These are phyloP conservation scores for Penicillium steckii DNA, from an alignment of 495 filamentous ascomycete genomes.

Conservation along the genomic window DNA sequence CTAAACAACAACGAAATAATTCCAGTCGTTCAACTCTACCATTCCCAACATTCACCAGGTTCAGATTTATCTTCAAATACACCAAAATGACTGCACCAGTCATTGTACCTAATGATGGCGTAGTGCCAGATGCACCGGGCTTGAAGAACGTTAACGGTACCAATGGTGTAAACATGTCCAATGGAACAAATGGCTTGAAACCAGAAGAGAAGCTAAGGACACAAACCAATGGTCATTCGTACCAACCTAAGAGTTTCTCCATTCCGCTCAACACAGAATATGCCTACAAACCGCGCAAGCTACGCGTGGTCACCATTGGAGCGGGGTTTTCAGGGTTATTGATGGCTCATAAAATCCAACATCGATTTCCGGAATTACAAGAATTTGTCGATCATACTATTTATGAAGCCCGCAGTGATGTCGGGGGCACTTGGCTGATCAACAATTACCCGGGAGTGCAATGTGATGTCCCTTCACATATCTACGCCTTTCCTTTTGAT, in stretches of 20 bases:
- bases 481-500: slow-evolving; percentile 52
- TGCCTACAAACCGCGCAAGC: slow-evolving; percentile 22
- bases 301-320: slow-evolving; percentile 45
- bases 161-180: neutral
- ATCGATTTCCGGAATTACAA: slow-evolving; percentile 34
- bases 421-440: slow-evolving; percentile 52
- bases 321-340: slow-evolving; percentile 53
- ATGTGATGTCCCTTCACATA: slow-evolving; percentile 59
- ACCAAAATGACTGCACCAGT: neutral
- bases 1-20: neutral
- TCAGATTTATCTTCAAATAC: too few species aligned
- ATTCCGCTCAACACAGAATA: slow-evolving; percentile 18
- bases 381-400: slow-evolving; percentile 46
- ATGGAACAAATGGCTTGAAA: neutral
- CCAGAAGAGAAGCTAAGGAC: neutral
- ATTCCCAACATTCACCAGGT: too few species aligned
- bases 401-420: slow-evolving; percentile 46
- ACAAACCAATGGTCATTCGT: neutral
- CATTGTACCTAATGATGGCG: neutral
- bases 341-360: slow-evolving; percentile 36
- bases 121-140: neutral
- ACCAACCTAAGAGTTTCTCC: neutral
- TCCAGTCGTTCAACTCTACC: neutral
- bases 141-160: neutral
- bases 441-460: slow-evolving; percentile 53